These are phyloP conservation scores for Eucalyptus curtisii DNA, from an alignment of 345 rosid species.

Conservation along the genomic window DNA sequence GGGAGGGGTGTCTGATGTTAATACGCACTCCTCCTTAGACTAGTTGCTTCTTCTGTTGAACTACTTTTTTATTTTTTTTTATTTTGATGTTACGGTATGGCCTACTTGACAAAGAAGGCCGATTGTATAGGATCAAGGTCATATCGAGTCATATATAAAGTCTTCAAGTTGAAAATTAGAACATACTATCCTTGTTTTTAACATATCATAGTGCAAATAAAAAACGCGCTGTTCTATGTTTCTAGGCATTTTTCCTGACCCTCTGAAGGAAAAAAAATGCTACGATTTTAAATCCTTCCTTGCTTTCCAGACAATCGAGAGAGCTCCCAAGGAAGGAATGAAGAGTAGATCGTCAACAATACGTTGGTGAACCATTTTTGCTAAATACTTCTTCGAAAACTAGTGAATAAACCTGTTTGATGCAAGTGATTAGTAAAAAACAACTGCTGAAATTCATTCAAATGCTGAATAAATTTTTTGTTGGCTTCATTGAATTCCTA, in stretches of 20 bases:
- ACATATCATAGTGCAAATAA: background rate
- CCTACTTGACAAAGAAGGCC: background rate
- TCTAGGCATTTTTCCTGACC: background rate
- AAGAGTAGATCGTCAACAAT: background rate
- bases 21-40: background rate
- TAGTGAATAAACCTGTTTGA: background rate
- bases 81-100: background rate
- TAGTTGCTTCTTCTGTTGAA: background rate
- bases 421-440: background rate
- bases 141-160: background rate
- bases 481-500: background rate
- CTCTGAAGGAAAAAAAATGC: background rate
- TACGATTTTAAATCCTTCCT: background rate
- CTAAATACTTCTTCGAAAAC: background rate
- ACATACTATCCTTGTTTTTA: background rate
- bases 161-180: background rate
- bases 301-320: background rate
- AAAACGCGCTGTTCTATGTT: background rate
- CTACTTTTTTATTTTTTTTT: background rate
- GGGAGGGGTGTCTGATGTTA: background rate
- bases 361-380: background rate
- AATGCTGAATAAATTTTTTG: background rate
- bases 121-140: background rate
- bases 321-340: background rate
- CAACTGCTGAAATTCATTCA: background rate